Percentiles rank a stretch among this genome's conserved stretches.
Conservation (phyloP, 805 yeast genomes). For the Yamadazyma scolyti region DNA sequence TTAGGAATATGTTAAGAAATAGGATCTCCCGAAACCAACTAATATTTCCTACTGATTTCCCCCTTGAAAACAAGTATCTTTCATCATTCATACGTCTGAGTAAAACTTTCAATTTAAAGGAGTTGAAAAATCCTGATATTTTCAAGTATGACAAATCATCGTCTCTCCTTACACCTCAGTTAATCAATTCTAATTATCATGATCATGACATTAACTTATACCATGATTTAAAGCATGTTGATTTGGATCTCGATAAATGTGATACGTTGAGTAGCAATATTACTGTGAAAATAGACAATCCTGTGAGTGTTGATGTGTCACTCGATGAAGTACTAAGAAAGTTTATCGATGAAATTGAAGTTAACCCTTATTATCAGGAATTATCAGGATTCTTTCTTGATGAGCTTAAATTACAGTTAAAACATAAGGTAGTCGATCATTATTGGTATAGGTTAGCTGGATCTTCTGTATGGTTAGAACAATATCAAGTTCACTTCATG, state of each 20-base stretch:
- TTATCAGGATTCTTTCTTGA: slow-evolving; percentile 24
- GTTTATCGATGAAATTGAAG: slow-evolving; percentile 10
- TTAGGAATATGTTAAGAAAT: slow-evolving; percentile 5
- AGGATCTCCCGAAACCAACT: slow-evolving; percentile 12
- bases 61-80: slow-evolving; percentile 5
- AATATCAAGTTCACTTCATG: slow-evolving; percentile 48
- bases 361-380: slow-evolving; percentile 21
- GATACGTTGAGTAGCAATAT: slow-evolving; percentile 3
- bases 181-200: slow-evolving; percentile 7
- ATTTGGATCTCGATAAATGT: slow-evolving; percentile 10
- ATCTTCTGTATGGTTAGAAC: slow-evolving; percentile 50
- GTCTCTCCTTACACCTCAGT: slow-evolving; percentile 4
- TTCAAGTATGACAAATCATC: slow-evolving; percentile 5
- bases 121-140: slow-evolving; percentile 7
- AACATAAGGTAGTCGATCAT: slow-evolving; percentile 19
- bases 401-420: slow-evolving; percentile 19
- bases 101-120: slow-evolving; percentile 9
- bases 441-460: slow-evolving; percentile 50
- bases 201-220: slow-evolving; percentile 11
- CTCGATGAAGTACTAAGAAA: slow-evolving; percentile 10
- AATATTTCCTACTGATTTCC: slow-evolving; percentile 14
- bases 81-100: slow-evolving; percentile 5
- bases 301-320: slow-evolving; percentile 12
- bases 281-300: slow-evolving; percentile 10
- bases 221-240: slow-evolving; percentile 10